Evolutionary conservation across 208 protist species (phyloP).

Genomic region (Crithidia acanthocephali): DNA sequence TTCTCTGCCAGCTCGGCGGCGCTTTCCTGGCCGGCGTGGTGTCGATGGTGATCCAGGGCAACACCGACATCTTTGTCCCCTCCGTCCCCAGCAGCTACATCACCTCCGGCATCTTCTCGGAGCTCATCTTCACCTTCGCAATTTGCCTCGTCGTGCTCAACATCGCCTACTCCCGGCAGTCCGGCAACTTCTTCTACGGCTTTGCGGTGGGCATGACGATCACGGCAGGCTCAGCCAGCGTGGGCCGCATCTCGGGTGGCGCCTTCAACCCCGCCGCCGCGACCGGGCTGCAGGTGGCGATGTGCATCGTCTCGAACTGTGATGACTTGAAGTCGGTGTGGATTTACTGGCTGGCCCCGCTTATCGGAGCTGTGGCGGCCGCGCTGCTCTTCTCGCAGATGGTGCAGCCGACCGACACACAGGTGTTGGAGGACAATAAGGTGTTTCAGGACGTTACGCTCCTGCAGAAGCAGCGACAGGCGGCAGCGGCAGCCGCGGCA

Average conservation of each 20-base stretch:
- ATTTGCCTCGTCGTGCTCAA: slow-evolving; percentile 79
- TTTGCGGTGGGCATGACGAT: slow-evolving; percentile 87
- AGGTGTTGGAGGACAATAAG: slow-evolving; percentile 57
- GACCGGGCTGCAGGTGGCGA: slow-evolving; percentile 77
- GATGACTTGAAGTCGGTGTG: slow-evolving; percentile 71
- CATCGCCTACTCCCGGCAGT: slow-evolving; percentile 71
- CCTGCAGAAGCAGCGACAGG: slow-evolving; percentile 22
- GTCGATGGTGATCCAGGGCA: slow-evolving; percentile 79
- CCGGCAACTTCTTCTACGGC: slow-evolving; percentile 80
- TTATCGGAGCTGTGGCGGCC: slow-evolving; percentile 64
- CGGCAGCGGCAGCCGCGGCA: slow-evolving; percentile 22
- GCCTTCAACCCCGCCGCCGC: slow-evolving; percentile 87
- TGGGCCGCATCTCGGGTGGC: slow-evolving; percentile 72
- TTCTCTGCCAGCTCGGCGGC: slow-evolving; percentile 71
- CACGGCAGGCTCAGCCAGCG: slow-evolving; percentile 63
- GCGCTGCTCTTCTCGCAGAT: slow-evolving; percentile 76
- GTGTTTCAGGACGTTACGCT: slow-evolving; percentile 41
- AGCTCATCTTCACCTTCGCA: slow-evolving; percentile 87
- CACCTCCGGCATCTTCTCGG: slow-evolving; percentile 73
- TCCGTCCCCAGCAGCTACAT: slow-evolving; percentile 59
- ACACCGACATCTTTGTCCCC: slow-evolving; percentile 74
- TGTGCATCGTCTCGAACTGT: slow-evolving; percentile 75
- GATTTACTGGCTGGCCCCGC: slow-evolving; percentile 86
- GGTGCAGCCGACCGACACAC: slow-evolving; percentile 56
- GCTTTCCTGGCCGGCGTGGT: slow-evolving; percentile 68